Evolutionary conservation across 306 rosid species (phyloP).

Genomic region (Cajanus cajan): DNA sequence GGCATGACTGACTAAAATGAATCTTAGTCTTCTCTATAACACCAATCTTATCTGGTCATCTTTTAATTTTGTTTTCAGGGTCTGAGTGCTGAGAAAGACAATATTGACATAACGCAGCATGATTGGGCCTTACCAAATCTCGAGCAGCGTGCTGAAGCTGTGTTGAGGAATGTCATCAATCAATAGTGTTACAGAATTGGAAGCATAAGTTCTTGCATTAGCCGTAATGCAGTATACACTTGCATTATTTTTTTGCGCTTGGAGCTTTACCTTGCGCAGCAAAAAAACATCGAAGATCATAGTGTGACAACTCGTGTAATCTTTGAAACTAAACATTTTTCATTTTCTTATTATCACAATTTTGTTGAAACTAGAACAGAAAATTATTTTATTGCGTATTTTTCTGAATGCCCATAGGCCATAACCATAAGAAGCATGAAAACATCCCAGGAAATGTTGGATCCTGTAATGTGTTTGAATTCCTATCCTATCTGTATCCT

Average conservation of each 20-base stretch:
- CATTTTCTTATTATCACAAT: slow-evolving; percentile 4
- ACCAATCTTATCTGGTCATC: slow-evolving; percentile 21
- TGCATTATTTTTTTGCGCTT: not conserved
- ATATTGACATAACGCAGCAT: slow-evolving; percentile 94
- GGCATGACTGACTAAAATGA: not conserved
- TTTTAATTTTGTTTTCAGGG: slow-evolving; percentile 53
- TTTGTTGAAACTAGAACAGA: slow-evolving; percentile 20
- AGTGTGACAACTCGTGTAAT: not conserved
- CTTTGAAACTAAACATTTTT: not conserved
- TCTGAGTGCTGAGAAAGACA: slow-evolving; percentile 89
- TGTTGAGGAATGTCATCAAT: slow-evolving; percentile 52
- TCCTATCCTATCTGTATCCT: not conserved
- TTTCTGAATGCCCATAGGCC: not conserved
- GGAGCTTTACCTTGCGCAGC: slow-evolving; percentile 20
- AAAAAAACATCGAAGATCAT: not conserved
- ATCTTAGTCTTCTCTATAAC: not conserved
- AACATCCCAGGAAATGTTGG: slow-evolving; percentile 4
- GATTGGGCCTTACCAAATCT: slow-evolving; percentile 89
- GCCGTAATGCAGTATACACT: not conserved
- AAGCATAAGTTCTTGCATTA: slow-evolving; percentile 22
- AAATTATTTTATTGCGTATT: not conserved
- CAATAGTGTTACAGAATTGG: slow-evolving; percentile 28
- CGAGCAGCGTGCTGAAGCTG: slow-evolving; percentile 88
- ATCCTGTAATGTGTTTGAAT: not conserved
- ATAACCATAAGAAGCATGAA: not conserved